These are phyloP conservation scores for Talaromyces trachyspermus DNA, from an alignment of 495 filamentous ascomycete genomes.

Conservation along the genomic window DNA sequence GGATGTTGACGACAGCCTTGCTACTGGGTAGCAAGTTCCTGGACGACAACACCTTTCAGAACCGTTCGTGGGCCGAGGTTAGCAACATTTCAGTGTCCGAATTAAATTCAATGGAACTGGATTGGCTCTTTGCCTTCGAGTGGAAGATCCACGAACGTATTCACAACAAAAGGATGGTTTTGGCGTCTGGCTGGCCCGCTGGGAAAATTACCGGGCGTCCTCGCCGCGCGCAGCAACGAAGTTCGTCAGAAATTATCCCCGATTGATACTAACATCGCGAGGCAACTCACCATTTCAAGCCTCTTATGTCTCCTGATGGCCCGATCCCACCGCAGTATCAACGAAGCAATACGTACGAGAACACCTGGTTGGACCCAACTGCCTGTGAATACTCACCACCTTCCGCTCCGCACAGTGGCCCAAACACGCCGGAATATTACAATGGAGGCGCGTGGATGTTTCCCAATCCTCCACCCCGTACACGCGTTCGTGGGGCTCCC, in stretches of 20 bases:
- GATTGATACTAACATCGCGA: constrained; percentile 58
- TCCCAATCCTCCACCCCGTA: constrained; percentile 44
- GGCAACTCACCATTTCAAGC: constrained; percentile 37
- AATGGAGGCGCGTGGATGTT: constrained; percentile 50
- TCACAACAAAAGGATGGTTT: constrained; percentile 73
- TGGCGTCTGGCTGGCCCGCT: constrained; percentile 71
- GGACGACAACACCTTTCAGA: constrained; percentile 99
- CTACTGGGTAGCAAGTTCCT: constrained; percentile 96
- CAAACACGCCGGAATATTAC: constrained; percentile 53
- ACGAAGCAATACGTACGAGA: constrained; percentile 40
- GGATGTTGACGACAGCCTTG: constrained; percentile 82
- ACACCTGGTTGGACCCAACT: constrained; percentile 44
- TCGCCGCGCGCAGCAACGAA: constrained; percentile 45
- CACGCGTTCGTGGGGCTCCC: constrained; percentile 21
- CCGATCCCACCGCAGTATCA: constrained; percentile 47
- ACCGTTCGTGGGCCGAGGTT: constrained; percentile 97
- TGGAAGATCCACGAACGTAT: constrained; percentile 89
- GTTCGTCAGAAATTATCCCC: constrained; percentile 56
- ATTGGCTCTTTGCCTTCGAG: constrained; percentile 80
- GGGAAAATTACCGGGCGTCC: constrained; percentile 69
- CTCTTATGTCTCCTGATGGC: constrained; percentile 42
- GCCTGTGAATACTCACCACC: constrained; percentile 59
- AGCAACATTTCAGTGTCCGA: constrained; percentile 84
- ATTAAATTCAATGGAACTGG: constrained; percentile 81
- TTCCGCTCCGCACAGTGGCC: constrained; percentile 61